A percentile compares a stretch with the other conserved stretches of the same genome.
Evolutionary conservation across 345 rosid genomes (phyloP).

Genomic region (Stellera chamaejasme): DNA sequence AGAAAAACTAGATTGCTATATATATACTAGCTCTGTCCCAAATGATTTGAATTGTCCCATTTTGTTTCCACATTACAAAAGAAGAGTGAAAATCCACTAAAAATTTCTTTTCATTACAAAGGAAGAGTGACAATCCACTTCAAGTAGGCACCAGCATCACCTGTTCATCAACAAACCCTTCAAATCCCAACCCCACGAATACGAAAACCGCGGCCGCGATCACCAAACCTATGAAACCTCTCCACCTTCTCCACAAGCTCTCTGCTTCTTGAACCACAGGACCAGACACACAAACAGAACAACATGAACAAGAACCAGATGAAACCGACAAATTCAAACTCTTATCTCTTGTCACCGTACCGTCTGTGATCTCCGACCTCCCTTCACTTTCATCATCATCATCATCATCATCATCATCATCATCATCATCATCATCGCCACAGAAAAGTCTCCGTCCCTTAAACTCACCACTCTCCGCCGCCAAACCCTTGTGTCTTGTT

Average conservation of each 20-base stretch:
- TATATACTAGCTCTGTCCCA: too few species aligned
- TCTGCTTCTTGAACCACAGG: background rate
- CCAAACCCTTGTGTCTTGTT: background rate
- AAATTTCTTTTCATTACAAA: too few species aligned
- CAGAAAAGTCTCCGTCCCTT: slow-evolving; percentile 34
- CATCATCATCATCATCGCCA: slow-evolving; percentile 2
- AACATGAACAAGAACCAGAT: slow-evolving; percentile 2
- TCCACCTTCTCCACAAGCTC: background rate
- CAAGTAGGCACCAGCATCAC: slow-evolving; percentile 33
- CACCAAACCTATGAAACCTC: slow-evolving; percentile 7
- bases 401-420: background rate
- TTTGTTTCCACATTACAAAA: too few species aligned
- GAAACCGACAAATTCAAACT: background rate
- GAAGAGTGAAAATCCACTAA: background rate
- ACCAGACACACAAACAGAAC: background rate
- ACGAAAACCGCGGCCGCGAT: slow-evolving; percentile 7
- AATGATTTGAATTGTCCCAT: too few species aligned
- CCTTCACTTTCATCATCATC: slow-evolving; percentile 17
- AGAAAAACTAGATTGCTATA: too few species aligned
- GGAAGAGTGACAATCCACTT: background rate
- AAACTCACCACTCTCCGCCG: slow-evolving; percentile 21
- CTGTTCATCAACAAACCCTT: slow-evolving; percentile 8
- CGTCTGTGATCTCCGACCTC: slow-evolving; percentile 15
- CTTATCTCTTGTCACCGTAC: background rate
- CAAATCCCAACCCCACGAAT: slow-evolving; percentile 9